A percentile compares a stretch with the other conserved stretches of the same genome.
Conservation (phyloP, 306 rosid genomes). For the Sindora glabra region DNA sequence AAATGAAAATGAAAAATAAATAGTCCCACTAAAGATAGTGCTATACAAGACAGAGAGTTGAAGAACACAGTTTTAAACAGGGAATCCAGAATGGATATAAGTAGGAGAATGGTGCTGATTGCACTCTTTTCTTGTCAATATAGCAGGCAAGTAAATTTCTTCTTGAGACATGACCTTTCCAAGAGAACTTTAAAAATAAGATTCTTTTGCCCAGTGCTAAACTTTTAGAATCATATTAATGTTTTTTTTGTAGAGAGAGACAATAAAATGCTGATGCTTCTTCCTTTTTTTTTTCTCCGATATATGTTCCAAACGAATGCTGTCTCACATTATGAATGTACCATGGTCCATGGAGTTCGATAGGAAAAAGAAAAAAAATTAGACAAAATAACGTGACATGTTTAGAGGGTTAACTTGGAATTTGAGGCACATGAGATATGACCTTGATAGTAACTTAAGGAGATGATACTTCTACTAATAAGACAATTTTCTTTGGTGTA, state of each 20-base stretch:
- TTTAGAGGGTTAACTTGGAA: background rate
- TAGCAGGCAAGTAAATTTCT: background rate
- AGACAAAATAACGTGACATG: background rate
- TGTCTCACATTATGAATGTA: background rate
- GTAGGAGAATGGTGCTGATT: background rate
- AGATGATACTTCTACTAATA: background rate
- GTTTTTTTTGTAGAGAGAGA: background rate
- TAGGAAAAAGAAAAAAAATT: background rate
- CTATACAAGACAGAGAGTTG: background rate
- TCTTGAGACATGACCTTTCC: background rate
- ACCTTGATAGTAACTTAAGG: background rate
- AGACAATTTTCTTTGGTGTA: background rate
- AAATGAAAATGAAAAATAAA: background rate
- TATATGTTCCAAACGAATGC: background rate
- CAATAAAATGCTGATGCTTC: background rate
- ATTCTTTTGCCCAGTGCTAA: background rate
- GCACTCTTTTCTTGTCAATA: background rate
- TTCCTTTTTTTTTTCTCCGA: background rate
- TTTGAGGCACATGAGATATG: background rate
- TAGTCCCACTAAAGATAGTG: background rate
- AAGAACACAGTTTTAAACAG: no score
- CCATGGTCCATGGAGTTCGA: background rate
- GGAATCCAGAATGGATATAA: background rate
- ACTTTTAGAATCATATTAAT: background rate
- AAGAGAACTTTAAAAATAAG: background rate